Conservation (phyloP, 306 rosid species). For the Gastrolobium bilobum region DNA sequence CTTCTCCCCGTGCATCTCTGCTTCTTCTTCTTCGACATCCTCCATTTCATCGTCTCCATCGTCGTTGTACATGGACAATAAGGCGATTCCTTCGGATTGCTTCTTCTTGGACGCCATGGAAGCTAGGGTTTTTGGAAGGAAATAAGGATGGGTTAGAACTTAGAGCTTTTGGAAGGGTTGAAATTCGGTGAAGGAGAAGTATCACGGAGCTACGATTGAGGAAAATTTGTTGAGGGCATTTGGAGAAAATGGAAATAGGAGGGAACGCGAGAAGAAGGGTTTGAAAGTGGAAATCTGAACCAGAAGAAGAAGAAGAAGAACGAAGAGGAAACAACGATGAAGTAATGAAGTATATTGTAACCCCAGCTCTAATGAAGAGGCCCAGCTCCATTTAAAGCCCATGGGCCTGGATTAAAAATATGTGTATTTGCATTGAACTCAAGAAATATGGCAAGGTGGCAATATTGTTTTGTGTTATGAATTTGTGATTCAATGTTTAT, state of each 20-base stretch:
- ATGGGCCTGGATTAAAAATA: too few relatives aligned
- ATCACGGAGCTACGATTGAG: neutral
- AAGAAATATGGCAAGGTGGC: too few relatives aligned
- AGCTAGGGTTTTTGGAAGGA: slow-evolving; percentile 49
- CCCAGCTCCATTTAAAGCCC: too few relatives aligned
- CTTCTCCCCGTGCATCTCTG: neutral
- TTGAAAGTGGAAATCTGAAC: neutral
- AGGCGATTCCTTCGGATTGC: slow-evolving; percentile 81
- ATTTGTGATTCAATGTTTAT: too few relatives aligned
- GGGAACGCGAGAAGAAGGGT: neutral
- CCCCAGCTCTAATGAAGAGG: too few relatives aligned
- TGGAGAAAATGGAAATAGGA: neutral
- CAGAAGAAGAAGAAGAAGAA: too few relatives aligned
- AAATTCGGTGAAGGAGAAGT: neutral
- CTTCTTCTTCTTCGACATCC: slow-evolving; percentile 57
- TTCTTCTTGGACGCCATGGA: slow-evolving; percentile 78
- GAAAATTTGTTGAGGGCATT: neutral
- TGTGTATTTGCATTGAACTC: too few relatives aligned
- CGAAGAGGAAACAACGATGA: too few relatives aligned
- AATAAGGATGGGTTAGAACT: too few relatives aligned
- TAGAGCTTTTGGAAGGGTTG: neutral
- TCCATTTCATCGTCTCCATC: slow-evolving; percentile 80
- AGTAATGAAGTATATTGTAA: too few relatives aligned
- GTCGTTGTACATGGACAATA: slow-evolving; percentile 83
- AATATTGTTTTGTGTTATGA: too few relatives aligned